Evolutionary conservation across 164 flowering plant species (phyloP).

Genomic region (Stephania yunnanensis): DNA sequence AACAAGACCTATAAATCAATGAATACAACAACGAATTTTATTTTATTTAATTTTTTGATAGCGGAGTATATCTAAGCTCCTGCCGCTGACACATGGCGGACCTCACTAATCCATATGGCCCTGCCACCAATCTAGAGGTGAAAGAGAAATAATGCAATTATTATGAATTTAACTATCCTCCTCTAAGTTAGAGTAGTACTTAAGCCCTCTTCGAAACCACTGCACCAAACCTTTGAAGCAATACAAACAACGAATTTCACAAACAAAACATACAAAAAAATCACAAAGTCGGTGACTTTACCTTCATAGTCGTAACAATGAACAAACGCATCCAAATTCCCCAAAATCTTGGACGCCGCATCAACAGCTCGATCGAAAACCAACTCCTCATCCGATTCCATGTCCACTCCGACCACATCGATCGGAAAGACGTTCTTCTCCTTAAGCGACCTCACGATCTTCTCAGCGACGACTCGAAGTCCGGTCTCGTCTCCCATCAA

Average conservation of each 20-base stretch:
- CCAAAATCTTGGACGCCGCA: slow-evolving; percentile 43
- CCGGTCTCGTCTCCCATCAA: slow-evolving; percentile 65
- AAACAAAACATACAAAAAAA: not conserved
- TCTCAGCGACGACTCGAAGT: slow-evolving; percentile 31
- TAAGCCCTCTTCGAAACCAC: too few relatives aligned
- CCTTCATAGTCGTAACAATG: slow-evolving; percentile 72
- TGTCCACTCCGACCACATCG: slow-evolving; percentile 61
- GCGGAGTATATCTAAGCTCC: too few relatives aligned
- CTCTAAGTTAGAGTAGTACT: too few relatives aligned
- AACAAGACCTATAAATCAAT: too few relatives aligned
- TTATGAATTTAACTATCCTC: too few relatives aligned
- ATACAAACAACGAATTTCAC: not conserved
- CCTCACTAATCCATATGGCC: too few relatives aligned
- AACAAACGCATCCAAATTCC: slow-evolving; percentile 71
- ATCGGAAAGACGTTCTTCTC: slow-evolving; percentile 32
- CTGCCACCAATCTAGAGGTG: too few relatives aligned
- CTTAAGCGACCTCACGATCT: slow-evolving; percentile 32
- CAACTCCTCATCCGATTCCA: slow-evolving; percentile 54
- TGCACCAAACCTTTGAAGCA: too few relatives aligned
- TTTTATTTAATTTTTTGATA: too few relatives aligned
- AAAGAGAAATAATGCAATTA: too few relatives aligned
- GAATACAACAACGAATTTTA: too few relatives aligned
- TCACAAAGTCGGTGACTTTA: slow-evolving; percentile 16
- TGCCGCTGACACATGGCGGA: too few relatives aligned
- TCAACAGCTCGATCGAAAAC: slow-evolving; percentile 61